Conservation (phyloP, 192 early-diverging fungal genomes). For the Umbelopsis vinacea region DNA sequence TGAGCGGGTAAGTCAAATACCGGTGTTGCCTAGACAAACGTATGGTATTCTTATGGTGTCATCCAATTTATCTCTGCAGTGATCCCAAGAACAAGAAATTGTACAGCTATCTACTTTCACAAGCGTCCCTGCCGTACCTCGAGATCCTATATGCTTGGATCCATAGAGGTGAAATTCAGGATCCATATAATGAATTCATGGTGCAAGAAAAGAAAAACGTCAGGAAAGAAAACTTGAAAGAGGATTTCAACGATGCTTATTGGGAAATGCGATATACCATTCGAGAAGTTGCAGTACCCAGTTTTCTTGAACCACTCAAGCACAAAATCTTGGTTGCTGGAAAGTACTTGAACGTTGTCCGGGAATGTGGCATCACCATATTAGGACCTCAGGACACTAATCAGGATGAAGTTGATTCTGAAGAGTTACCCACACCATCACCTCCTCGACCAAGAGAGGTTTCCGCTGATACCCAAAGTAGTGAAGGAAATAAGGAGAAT, state of each 20-base stretch:
- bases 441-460: background rate
- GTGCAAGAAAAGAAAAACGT: slow-evolving; percentile 71
- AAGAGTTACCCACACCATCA: background rate
- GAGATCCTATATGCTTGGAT: slow-evolving; percentile 89
- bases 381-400: slow-evolving; percentile 35
- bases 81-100: slow-evolving; percentile 75
- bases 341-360: slow-evolving; percentile 93
- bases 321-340: slow-evolving; percentile 88
- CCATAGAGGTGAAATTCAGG: slow-evolving; percentile 84
- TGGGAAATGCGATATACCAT: slow-evolving; percentile 84
- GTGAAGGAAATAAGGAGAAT: slow-evolving; percentile 30
- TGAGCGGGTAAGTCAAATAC: slow-evolving; percentile 62
- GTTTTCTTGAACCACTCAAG: slow-evolving; percentile 76
- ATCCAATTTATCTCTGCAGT: slow-evolving; percentile 38
- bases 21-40: background rate
- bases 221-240: slow-evolving; percentile 61
- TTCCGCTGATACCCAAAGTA: background rate
- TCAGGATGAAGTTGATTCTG: background rate
- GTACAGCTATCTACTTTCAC: slow-evolving; percentile 78
- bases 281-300: slow-evolving; percentile 66
- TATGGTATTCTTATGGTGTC: slow-evolving; percentile 1
- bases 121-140: slow-evolving; percentile 82
- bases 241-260: slow-evolving; percentile 84
- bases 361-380: slow-evolving; percentile 74
- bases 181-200: slow-evolving; percentile 93